phyloP scores from a whole-genome alignment of 1,139 yeast genomes.

The Suhomyces wounanorum region DNA sequence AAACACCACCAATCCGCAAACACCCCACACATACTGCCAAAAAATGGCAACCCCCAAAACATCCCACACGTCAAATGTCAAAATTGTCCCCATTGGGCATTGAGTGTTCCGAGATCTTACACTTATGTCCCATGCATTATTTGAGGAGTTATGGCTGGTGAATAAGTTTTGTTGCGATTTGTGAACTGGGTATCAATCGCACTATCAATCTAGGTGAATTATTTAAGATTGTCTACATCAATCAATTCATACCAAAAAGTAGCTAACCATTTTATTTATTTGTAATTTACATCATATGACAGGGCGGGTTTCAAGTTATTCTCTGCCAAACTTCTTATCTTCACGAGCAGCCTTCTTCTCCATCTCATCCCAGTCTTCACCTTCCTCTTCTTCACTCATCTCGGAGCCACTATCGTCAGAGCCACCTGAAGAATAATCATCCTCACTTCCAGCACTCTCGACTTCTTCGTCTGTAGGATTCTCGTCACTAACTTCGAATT shows the following conservation, averaged over 20 bases:
- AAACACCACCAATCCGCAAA: too few species aligned
- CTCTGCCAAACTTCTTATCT: conserved; percentile 37
- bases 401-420: conserved; percentile 42
- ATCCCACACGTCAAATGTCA: too few species aligned
- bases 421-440: conserved; percentile 35
- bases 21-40: too few species aligned
- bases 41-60: too few species aligned
- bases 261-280: background rate
- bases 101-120: too few species aligned
- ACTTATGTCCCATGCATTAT: too few species aligned
- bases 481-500: conserved; percentile 61
- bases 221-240: too few species aligned
- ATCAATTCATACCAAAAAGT: background rate
- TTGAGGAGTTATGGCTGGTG: too few species aligned
- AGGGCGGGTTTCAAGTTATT: conserved; percentile 14
- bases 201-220: too few species aligned
- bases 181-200: too few species aligned
- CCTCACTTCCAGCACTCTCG: conserved; percentile 53
- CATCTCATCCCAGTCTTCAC: conserved; percentile 76
- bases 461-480: conserved; percentile 79
- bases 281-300: background rate
- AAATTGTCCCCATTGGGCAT: too few species aligned
- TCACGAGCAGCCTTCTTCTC: conserved; percentile 67
- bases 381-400: conserved; percentile 54
- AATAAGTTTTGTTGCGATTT: too few species aligned